Percentiles rank a stretch among this genome's conserved stretches.
These are phyloP conservation scores for Ascochyta pisi DNA, from an alignment of 2,329 filamentous ascomycete genomes.

Conservation along the genomic window DNA sequence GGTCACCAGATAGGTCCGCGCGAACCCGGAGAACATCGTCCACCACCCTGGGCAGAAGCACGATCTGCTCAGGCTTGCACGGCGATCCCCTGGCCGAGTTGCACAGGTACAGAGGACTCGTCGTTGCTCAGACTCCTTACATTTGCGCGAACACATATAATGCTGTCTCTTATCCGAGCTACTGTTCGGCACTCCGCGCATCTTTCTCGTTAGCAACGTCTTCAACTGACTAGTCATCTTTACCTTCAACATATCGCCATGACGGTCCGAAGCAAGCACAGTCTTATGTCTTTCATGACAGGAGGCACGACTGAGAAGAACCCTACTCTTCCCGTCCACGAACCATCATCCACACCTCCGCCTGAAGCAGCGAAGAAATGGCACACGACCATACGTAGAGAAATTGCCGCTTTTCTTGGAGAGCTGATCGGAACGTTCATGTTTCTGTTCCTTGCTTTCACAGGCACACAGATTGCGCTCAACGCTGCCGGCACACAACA, in stretches of 20 bases:
- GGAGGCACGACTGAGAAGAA: slow-evolving; percentile 14
- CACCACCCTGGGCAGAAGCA: slow-evolving; percentile 8
- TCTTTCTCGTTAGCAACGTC: neutral
- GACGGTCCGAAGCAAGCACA: slow-evolving; percentile 19
- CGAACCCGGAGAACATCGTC: slow-evolving; percentile 6
- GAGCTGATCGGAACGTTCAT: slow-evolving; percentile 57
- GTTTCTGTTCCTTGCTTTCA: slow-evolving; percentile 50
- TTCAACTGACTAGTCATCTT: neutral
- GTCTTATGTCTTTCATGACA: slow-evolving; percentile 18
- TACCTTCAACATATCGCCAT: slow-evolving; percentile 1
- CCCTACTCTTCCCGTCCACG: slow-evolving; percentile 20
- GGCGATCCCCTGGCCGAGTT: slow-evolving; percentile 15
- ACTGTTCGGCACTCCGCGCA: neutral
- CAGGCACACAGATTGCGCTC: slow-evolving; percentile 57
- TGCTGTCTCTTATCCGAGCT: slow-evolving; percentile 3
- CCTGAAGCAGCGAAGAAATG: slow-evolving; percentile 4
- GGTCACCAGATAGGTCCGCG: slow-evolving; percentile 18
- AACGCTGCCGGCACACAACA: slow-evolving; percentile 44
- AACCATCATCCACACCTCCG: slow-evolving; percentile 16
- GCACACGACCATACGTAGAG: slow-evolving; percentile 23
- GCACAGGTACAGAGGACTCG: slow-evolving; percentile 9
- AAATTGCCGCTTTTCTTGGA: slow-evolving; percentile 43
- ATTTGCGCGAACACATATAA: slow-evolving; percentile 16
- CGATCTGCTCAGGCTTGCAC: slow-evolving; percentile 15
- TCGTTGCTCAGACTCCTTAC: slow-evolving; percentile 11